Percentiles rank a stretch among this genome's conserved stretches.
Evolutionary conservation across 2,329 filamentous ascomycete genomes (phyloP).

Genomic region (Arthroderma sp.): DNA sequence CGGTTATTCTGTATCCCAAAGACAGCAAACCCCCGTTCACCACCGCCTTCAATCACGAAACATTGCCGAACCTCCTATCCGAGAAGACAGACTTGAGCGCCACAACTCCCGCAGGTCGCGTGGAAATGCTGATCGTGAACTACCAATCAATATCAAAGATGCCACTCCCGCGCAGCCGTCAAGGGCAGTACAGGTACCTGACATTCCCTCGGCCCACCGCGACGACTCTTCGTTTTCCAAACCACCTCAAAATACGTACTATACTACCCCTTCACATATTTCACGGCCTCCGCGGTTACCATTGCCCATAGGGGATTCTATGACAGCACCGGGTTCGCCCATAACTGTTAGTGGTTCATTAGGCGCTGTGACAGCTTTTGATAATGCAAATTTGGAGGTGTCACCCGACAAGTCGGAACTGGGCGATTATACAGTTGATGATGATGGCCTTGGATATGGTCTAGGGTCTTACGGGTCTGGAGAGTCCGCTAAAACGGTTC

Average conservation of each 20-base stretch:
- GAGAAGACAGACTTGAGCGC: slow-evolving; percentile 14
- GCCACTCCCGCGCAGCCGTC: slow-evolving; percentile 20
- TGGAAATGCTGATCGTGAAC: slow-evolving; percentile 11
- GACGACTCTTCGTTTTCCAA: slow-evolving; percentile 16
- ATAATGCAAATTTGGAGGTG: slow-evolving; percentile 24
- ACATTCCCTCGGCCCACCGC: slow-evolving; percentile 3
- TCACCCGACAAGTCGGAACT: slow-evolving; percentile 43
- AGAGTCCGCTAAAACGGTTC: slow-evolving; percentile 59
- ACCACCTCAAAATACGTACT: slow-evolving; percentile 37
- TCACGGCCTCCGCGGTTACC: slow-evolving; percentile 69
- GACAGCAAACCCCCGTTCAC: slow-evolving; percentile 23
- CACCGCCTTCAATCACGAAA: slow-evolving; percentile 30
- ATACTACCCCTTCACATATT: slow-evolving; percentile 28
- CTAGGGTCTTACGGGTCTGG: slow-evolving; percentile 51
- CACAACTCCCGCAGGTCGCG: slow-evolving; percentile 13
- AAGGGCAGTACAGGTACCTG: slow-evolving; percentile 27
- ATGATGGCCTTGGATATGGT: slow-evolving; percentile 62
- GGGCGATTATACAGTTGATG: slow-evolving; percentile 52
- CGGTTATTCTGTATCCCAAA: slow-evolving; percentile 24
- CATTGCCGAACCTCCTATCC: slow-evolving; percentile 16
- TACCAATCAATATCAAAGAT: slow-evolving; percentile 7
- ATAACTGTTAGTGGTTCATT: slow-evolving; percentile 54
- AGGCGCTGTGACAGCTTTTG: slow-evolving; percentile 32
- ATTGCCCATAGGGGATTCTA: slow-evolving; percentile 84
- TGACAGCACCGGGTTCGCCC: slow-evolving; percentile 78